phyloP scores from a whole-genome alignment of 2,329 filamentous ascomycete species.

The Botrytis aclada region DNA sequence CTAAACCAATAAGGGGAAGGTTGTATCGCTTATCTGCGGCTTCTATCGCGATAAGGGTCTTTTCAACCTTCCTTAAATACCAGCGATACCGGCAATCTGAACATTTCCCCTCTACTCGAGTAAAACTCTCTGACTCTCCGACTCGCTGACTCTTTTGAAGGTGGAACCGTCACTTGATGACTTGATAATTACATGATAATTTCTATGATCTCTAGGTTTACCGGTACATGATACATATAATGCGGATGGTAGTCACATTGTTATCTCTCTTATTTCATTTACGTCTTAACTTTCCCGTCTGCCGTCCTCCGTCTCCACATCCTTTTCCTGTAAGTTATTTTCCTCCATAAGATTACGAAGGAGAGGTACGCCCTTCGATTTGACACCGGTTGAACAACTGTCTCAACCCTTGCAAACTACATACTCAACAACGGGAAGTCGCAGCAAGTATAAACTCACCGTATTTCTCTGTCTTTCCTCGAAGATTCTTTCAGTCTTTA shows the following conservation, averaged over 20 bases:
- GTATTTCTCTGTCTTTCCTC: background rate
- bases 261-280: background rate
- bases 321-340: slow-evolving; percentile 6
- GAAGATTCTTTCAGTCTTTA: background rate
- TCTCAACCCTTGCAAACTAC: slow-evolving; percentile 16
- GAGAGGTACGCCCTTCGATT: slow-evolving; percentile 11
- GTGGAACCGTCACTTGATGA: background rate
- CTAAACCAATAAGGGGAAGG: background rate
- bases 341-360: background rate
- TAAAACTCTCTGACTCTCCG: background rate
- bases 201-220: background rate
- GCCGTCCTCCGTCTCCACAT: slow-evolving; percentile 4
- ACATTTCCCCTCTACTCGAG: background rate
- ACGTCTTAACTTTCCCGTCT: background rate
- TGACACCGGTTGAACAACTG: slow-evolving; percentile 15
- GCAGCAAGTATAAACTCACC: slow-evolving; percentile 13
- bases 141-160: background rate
- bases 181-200: slow-evolving; percentile 4
- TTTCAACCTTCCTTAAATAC: background rate
- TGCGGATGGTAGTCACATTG: background rate
- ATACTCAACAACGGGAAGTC: slow-evolving; percentile 9
- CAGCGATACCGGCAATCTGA: slow-evolving; percentile 10
- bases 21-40: slow-evolving; percentile 10
- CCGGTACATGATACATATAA: background rate
- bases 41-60: slow-evolving; percentile 12